Conservation (phyloP, 2,329 filamentous ascomycete species). For the Hypomyces perniciosus region DNA sequence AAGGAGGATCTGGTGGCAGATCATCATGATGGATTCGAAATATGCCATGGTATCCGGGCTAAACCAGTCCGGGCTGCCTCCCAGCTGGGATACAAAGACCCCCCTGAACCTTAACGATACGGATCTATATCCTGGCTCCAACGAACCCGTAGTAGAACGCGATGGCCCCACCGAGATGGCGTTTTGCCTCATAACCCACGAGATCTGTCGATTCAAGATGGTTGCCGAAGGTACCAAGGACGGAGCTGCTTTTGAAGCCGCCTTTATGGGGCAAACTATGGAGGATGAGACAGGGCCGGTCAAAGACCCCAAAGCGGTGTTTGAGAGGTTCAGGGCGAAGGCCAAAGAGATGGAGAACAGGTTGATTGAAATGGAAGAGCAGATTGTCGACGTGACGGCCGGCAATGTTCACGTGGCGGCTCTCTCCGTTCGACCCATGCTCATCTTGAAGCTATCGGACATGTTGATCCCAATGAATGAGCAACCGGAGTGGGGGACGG, state of each 20-base stretch:
- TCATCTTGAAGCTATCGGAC: conserved; percentile 44
- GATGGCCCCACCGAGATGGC: conserved; percentile 58
- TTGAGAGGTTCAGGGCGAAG: conserved; percentile 38
- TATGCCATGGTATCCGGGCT: conserved; percentile 53
- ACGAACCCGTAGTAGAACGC: conserved; percentile 43
- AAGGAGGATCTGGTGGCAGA: conserved; percentile 61
- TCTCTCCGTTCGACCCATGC: conserved; percentile 38
- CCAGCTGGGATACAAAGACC: conserved; percentile 50
- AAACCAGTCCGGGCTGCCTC: conserved; percentile 44
- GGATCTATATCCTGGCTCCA: conserved; percentile 49
- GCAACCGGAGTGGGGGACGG: conserved; percentile 43
- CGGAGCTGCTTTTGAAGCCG: conserved; percentile 42
- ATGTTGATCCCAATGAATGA: conserved; percentile 42
- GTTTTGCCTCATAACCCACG: conserved; percentile 46
- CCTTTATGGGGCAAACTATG: conserved; percentile 41
- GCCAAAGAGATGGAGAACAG: conserved; percentile 38
- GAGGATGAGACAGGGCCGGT: conserved; percentile 21
- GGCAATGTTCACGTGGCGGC: conserved; percentile 49
- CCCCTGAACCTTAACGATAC: conserved; percentile 55
- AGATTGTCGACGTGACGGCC: conserved; percentile 45
- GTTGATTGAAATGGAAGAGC: conserved; percentile 41
- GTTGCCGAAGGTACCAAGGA: conserved; percentile 36
- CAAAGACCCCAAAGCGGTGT: conserved; percentile 8
- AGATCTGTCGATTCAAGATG: conserved; percentile 45
- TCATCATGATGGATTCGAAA: conserved; percentile 52